phyloP scores from a whole-genome alignment of 1,139 yeast species.

The Magnusiomyces suaveolens region DNA sequence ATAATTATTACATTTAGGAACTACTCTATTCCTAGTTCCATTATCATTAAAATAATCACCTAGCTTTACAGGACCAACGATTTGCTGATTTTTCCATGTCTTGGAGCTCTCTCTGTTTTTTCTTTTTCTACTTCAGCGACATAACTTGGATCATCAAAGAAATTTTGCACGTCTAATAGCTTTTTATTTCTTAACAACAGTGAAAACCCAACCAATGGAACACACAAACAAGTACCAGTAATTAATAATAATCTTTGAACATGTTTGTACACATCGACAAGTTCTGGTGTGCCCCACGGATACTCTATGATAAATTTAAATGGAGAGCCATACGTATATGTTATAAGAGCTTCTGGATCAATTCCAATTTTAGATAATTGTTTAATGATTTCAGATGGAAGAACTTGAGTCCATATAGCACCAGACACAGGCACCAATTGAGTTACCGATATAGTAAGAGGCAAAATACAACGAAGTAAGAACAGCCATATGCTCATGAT shows the following conservation, averaged over 20 bases:
- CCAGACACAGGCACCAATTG: constrained; percentile 41
- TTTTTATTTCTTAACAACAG: constrained; percentile 49
- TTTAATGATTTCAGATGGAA: constrained; percentile 30
- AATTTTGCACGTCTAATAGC: constrained; percentile 31
- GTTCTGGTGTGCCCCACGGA: constrained; percentile 52
- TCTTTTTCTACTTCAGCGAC: too few relatives aligned
- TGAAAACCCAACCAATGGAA: constrained; percentile 42
- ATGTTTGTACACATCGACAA: constrained; percentile 49
- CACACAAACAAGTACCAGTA: constrained; percentile 48
- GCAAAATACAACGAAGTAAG: constrained; percentile 39
- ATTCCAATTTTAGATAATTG: constrained; percentile 17
- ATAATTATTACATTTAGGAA: too few relatives aligned
- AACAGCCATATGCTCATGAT: constrained; percentile 42
- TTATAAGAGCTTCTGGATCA: constrained; percentile 32
- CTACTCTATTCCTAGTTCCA: too few relatives aligned
- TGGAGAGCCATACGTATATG: constrained; percentile 45
- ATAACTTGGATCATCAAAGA: constrained; percentile 39
- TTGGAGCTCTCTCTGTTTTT: too few relatives aligned
- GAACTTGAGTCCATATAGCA: constrained; percentile 40
- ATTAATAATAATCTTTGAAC: constrained; percentile 51
- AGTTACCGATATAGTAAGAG: constrained; percentile 38
- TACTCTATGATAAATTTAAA: constrained; percentile 38
- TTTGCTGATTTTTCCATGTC: too few relatives aligned
- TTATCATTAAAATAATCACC: too few relatives aligned
- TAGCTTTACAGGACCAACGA: too few relatives aligned